Conservation (phyloP, 2,329 filamentous ascomycete species). For the Sporothrix euskadiensis region DNA sequence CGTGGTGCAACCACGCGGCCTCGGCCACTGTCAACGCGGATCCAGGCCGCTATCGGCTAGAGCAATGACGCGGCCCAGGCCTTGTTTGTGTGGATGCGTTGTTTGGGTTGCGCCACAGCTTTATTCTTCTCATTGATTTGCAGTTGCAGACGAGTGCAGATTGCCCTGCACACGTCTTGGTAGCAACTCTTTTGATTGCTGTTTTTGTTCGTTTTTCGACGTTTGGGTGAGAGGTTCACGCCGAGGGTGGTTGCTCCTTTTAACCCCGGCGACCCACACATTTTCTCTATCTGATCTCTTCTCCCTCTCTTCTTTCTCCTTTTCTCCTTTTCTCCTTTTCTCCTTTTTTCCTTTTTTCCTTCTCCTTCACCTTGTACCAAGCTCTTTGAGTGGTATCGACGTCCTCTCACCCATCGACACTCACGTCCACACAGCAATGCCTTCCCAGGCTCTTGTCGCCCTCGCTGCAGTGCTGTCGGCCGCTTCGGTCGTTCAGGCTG, state of each 20-base stretch:
- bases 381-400: too few species aligned
- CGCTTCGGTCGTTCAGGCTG: neutral
- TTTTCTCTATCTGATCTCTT: neutral
- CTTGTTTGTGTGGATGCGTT: neutral
- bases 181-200: neutral
- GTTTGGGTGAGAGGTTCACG: neutral
- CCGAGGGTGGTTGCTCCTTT: neutral
- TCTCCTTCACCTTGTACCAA: neutral
- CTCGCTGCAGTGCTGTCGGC: neutral
- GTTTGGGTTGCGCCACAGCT: neutral
- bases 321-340: neutral
- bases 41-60: conserved; percentile 17
- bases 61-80: conserved; percentile 18
- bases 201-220: neutral
- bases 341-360: neutral
- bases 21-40: neutral
- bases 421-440: neutral
- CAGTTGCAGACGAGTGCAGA: neutral
- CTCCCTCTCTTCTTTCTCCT: neutral
- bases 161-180: neutral
- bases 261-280: neutral
- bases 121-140: neutral
- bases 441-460: conserved; percentile 15
- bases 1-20: conserved; percentile 15
- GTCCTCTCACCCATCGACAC: neutral